These are phyloP conservation scores for Aspergillus panamensis DNA, from an alignment of 495 filamentous ascomycete genomes.

Conservation along the genomic window DNA sequence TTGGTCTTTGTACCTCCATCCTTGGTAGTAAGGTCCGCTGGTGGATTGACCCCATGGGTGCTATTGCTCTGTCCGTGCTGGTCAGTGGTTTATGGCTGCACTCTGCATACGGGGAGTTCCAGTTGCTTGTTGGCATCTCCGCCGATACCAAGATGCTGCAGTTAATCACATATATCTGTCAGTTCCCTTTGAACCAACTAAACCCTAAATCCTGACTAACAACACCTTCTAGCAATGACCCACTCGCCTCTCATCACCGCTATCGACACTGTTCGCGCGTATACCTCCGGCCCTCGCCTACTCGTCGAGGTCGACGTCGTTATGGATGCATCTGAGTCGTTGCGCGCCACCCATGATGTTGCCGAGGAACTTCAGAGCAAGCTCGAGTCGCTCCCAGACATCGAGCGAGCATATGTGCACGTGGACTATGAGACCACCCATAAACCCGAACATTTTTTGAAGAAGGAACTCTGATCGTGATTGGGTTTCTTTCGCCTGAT, in stretches of 20 bases:
- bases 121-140: constrained; percentile 82
- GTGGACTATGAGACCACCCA: constrained; percentile 96
- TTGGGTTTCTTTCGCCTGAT: neutral
- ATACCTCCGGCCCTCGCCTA: constrained; percentile 84
- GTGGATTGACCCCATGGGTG: constrained; percentile 96
- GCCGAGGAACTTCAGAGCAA: constrained; percentile 94
- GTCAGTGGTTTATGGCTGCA: constrained; percentile 76
- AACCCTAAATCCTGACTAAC: neutral
- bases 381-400: constrained; percentile 84
- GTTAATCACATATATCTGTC: constrained; percentile 83
- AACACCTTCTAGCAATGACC: constrained; percentile 60
- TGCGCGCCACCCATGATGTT: constrained; percentile 83
- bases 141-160: constrained; percentile 84
- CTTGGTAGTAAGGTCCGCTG: constrained; percentile 81
- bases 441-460: constrained; percentile 73
- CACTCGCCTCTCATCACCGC: constrained; percentile 75
- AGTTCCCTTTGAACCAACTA: neutral
- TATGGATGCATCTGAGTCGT: constrained; percentile 64
- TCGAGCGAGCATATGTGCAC: constrained; percentile 94
- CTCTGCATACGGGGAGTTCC: constrained; percentile 85
- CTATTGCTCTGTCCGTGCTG: constrained; percentile 73
- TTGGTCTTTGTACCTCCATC: constrained; percentile 85
- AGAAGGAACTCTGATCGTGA: constrained; percentile 39
- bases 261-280: constrained; percentile 93
- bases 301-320: constrained; percentile 90